Conservation (phyloP, 768 basidiomycete species). For the Lentinula aciculospora region DNA sequence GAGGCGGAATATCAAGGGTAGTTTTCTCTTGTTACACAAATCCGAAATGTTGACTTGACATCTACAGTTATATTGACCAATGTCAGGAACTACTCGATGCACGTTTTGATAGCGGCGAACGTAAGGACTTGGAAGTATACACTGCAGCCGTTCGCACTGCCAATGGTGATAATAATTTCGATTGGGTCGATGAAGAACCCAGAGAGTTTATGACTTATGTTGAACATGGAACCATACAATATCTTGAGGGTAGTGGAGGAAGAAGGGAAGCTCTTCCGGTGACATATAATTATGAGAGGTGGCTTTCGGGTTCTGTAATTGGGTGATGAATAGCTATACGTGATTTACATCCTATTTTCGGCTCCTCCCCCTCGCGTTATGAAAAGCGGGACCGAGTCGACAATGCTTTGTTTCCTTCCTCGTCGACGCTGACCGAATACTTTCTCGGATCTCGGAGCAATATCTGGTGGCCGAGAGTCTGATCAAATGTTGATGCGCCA, state of each 20-base stretch:
- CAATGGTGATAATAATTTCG: constrained; percentile 27
- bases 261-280: constrained; percentile 27
- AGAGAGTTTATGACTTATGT: constrained; percentile 41
- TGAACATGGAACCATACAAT: constrained; percentile 31
- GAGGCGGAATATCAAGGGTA: constrained; percentile 71
- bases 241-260: constrained; percentile 24
- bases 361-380: not conserved
- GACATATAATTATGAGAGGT: constrained; percentile 43
- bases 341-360: not conserved
- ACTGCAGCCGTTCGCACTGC: constrained; percentile 44
- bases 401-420: too few species aligned
- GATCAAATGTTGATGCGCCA: too few species aligned
- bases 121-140: constrained; percentile 56
- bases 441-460: too few species aligned
- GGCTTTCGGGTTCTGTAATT: constrained; percentile 17
- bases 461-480: too few species aligned
- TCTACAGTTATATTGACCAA: constrained; percentile 65
- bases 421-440: too few species aligned
- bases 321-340: not conserved
- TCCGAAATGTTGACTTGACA: not conserved
- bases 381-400: not conserved
- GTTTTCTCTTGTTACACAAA: constrained; percentile 13
- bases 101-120: constrained; percentile 39
- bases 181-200: constrained; percentile 32
- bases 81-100: constrained; percentile 57